A percentile compares a stretch with the other conserved stretches of the same genome.
Evolutionary conservation across 805 yeast species (phyloP).

Genomic region (Metschnikowia colocasiae): DNA sequence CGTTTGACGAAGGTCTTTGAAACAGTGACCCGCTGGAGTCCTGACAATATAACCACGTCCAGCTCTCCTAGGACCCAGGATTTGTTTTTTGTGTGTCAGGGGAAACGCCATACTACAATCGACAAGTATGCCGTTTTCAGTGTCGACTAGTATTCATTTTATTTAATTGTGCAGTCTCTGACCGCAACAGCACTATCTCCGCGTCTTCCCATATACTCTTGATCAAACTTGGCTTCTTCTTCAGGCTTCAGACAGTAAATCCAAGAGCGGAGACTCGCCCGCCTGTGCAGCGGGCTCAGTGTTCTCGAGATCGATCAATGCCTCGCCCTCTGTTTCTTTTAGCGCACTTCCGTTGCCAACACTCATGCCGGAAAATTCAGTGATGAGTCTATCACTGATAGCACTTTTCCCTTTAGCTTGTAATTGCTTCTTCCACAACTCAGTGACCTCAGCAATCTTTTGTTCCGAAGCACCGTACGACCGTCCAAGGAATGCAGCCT

Average conservation of each 20-base stretch:
- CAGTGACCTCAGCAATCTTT: conserved; percentile 46
- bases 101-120: conserved; percentile 8
- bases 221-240: not conserved
- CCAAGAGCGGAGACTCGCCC: conserved; percentile 12
- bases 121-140: conserved; percentile 16
- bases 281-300: conserved; percentile 2
- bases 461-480: conserved; percentile 54
- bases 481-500: conserved; percentile 76
- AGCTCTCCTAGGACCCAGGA: conserved; percentile 15
- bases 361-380: conserved; percentile 30
- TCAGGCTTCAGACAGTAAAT: conserved; percentile 4
- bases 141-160: conserved; percentile 6
- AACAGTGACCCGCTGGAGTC: conserved; percentile 21
- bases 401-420: conserved; percentile 46
- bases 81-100: conserved; percentile 27
- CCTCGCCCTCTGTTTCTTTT: conserved; percentile 9
- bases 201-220: not conserved
- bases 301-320: conserved; percentile 19
- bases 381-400: conserved; percentile 59
- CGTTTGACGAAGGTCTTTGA: conserved; percentile 27
- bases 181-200: not conserved
- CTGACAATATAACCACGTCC: conserved; percentile 6
- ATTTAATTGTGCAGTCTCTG: not conserved
- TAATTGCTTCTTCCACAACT: conserved; percentile 66
- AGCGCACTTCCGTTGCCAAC: conserved; percentile 15